Base-by-base conservation (phyloP, 192 early-diverging fungal genomes). In the Coemansia sp. region DNA sequence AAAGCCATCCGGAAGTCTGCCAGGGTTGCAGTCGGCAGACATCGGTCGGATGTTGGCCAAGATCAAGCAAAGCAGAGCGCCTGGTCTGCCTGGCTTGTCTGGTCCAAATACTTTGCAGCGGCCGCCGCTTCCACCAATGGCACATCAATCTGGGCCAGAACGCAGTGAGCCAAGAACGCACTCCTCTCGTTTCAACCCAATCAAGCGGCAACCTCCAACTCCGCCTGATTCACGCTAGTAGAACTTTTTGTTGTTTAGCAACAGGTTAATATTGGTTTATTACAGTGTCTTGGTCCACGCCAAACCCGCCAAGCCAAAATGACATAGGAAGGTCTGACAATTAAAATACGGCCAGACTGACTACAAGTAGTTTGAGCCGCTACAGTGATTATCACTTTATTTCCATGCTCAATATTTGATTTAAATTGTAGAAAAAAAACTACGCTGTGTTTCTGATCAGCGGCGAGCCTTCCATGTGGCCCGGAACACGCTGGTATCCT, bases 31-130 rank as follows among this genome's bases (percentile, higher is more conserved):
- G 57, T 64, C 76, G 42, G 57, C 26, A 0, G 67, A 73, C 38
- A 60, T 73, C 23, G 64, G 76, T 3, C 60, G 61, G 5, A 68
- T 79, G 71, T 52, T 73, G 50, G 70, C 76, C 11, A 73, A 73
- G 25, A 70, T 73, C 37, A 79, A 70, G 54, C 64, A 68, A 55
- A 58, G 52, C 7, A 61, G 67, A 7, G 34, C 56, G 2, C 44
- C 61, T 0, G 60, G 68, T 0, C 58, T 71, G 42, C 15, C 61
- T 11, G 50, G 61, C 1, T n/a, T 31, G n/a, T 26, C 49, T 38
- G 26, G 26, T n/a, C 40, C 40, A 44, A 44, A 44, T n/a, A 4
- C 40, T 44, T 12, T 44, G 40, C 12, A 48, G 3, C 47, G 47
- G 47, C 47, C 47, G 4, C 47, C 47, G 5, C 47, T 48, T n/a